Evolutionary conservation across 805 yeast species (phyloP).

Genomic region (Kazachstania africana): DNA sequence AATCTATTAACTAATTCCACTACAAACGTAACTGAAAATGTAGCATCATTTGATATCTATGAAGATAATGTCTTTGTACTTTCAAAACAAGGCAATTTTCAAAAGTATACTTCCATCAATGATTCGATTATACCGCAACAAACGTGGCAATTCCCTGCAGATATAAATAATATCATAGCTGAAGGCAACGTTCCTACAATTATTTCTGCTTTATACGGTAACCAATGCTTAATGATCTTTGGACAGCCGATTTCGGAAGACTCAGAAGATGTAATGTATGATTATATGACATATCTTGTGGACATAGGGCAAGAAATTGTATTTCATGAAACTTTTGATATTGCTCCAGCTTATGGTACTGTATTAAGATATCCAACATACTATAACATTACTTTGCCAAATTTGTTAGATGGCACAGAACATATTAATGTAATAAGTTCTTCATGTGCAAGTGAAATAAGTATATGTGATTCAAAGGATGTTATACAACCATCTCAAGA

Average conservation of each 20-base stretch:
- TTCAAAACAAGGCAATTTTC: too few relatives aligned
- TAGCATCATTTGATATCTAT: background rate
- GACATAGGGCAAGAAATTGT: slow-evolving; percentile 1
- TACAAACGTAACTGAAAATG: background rate
- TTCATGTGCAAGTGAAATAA: slow-evolving; percentile 54
- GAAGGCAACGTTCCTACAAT: slow-evolving; percentile 15
- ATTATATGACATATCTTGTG: slow-evolving; percentile 19
- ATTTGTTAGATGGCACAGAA: slow-evolving; percentile 30
- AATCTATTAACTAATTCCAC: background rate
- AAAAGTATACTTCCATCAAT: background rate
- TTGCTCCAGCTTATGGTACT: slow-evolving; percentile 42
- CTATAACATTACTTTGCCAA: slow-evolving; percentile 31
- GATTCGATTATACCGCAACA: too few relatives aligned
- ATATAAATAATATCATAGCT: slow-evolving; percentile 15
- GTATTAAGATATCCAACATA: slow-evolving; percentile 35
- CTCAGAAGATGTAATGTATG: slow-evolving; percentile 17
- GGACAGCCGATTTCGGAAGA: slow-evolving; percentile 20
- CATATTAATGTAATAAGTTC: slow-evolving; percentile 39
- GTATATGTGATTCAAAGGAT: slow-evolving; percentile 30
- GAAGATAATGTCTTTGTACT: background rate
- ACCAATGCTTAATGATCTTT: slow-evolving; percentile 15
- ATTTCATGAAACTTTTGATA: slow-evolving; percentile 30
- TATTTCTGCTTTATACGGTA: slow-evolving; percentile 12
- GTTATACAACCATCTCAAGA: slow-evolving; percentile 49
- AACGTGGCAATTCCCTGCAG: slow-evolving; percentile 21